Evolutionary conservation across 805 yeast genomes (phyloP).

Genomic region (Lachancea nothofagi): DNA sequence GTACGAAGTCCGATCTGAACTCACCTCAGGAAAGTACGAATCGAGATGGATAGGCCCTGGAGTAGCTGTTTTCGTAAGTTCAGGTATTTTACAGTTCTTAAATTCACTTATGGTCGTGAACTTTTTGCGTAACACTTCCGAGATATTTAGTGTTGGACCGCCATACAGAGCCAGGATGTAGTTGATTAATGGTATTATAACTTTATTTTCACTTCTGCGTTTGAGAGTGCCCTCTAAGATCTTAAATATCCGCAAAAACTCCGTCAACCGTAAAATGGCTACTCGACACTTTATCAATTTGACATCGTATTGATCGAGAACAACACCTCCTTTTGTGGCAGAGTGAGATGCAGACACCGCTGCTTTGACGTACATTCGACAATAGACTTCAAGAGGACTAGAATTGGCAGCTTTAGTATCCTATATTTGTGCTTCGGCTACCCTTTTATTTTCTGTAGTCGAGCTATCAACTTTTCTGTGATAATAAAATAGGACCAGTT

Average conservation of each 20-base stretch:
- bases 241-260: constrained; percentile 34
- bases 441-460: no score
- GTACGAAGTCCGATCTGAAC: constrained; percentile 11
- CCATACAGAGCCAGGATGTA: constrained; percentile 34
- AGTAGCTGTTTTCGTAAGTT: constrained; percentile 17
- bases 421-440: background rate
- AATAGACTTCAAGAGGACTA: background rate
- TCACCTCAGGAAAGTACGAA: constrained; percentile 20
- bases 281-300: constrained; percentile 55
- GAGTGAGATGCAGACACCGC: constrained; percentile 35
- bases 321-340: constrained; percentile 30
- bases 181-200: constrained; percentile 33
- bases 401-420: background rate
- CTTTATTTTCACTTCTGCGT: constrained; percentile 17
- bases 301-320: constrained; percentile 48
- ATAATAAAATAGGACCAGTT: no score
- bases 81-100: constrained; percentile 23
- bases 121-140: constrained; percentile 37
- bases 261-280: constrained; percentile 43
- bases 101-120: constrained; percentile 33
- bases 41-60: constrained; percentile 20
- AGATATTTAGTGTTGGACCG: constrained; percentile 39
- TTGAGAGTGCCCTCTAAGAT: constrained; percentile 25
- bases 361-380: constrained; percentile 25
- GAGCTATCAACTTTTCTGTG: no score